phyloP scores from a whole-genome alignment of 2,329 filamentous ascomycete species.

The Macrophomina pseudophaseolina region DNA sequence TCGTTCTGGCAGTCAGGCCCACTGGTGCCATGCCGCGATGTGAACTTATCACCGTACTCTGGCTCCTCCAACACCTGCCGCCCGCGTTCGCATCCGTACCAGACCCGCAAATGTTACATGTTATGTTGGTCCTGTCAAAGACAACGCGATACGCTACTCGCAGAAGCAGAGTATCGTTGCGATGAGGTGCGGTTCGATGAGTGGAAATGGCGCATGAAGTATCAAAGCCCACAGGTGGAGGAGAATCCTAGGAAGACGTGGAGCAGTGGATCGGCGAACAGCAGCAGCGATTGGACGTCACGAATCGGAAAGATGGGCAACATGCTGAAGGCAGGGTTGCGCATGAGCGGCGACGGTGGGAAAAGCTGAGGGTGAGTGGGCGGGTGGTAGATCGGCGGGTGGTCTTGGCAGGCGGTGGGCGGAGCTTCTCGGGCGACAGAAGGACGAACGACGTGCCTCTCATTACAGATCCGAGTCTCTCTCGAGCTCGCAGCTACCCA shows the following conservation, averaged over 20 bases:
- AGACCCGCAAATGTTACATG: constrained; percentile 39
- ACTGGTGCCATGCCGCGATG: constrained; percentile 41
- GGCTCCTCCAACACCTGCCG: constrained; percentile 26
- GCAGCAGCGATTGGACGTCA: constrained; percentile 3
- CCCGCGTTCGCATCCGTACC: constrained; percentile 42
- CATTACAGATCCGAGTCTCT: constrained; percentile 11
- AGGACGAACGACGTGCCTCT: constrained; percentile 22
- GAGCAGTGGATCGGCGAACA: constrained; percentile 28
- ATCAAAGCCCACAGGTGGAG: constrained; percentile 38
- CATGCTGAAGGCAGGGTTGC: constrained; percentile 19
- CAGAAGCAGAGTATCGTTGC: constrained; percentile 4
- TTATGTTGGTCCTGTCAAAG: constrained; percentile 41
- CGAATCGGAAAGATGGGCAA: constrained; percentile 14
- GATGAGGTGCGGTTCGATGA: constrained; percentile 42
- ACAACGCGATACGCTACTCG: constrained; percentile 35
- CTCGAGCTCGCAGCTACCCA: constrained; percentile 4
- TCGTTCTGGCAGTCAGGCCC: constrained; percentile 41
- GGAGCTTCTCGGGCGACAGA: not conserved
- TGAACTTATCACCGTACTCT: constrained; percentile 31
- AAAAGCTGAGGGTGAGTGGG: not conserved
- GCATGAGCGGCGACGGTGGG: constrained; percentile 18
- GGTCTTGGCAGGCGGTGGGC: constrained; percentile 14
- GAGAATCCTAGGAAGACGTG: constrained; percentile 35
- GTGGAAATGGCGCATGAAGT: constrained; percentile 49
- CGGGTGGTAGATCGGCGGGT: constrained; percentile 1